Conservation (phyloP, 2,329 filamentous ascomycete genomes). For the Penicillium sp. region DNA sequence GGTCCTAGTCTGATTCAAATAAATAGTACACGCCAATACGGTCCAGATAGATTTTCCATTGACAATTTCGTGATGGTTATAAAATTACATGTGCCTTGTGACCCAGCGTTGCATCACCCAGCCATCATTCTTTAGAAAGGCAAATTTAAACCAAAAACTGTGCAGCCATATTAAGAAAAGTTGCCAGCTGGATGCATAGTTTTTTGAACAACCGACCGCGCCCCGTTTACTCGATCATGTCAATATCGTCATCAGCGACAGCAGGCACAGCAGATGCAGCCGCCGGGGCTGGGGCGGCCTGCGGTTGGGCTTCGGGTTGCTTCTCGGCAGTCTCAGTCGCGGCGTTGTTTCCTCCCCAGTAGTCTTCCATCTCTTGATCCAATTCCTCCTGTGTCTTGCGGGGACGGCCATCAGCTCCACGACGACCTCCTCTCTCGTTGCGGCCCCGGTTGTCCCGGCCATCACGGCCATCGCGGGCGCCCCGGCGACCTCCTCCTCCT, state of each 20-base stretch:
- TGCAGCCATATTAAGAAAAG: neutral
- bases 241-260: slow-evolving; percentile 60
- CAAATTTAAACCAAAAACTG: neutral
- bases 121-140: neutral
- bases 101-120: neutral
- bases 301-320: slow-evolving; percentile 27
- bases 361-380: slow-evolving; percentile 96
- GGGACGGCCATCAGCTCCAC: slow-evolving; percentile 33
- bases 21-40: neutral
- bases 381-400: slow-evolving; percentile 77
- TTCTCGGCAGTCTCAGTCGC: slow-evolving; percentile 46
- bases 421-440: slow-evolving; percentile 35
- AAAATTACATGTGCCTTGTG: slow-evolving; percentile 23
- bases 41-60: slow-evolving; percentile 5
- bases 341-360: slow-evolving; percentile 64
- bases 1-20: neutral
- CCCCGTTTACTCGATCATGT: slow-evolving; percentile 66
- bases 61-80: slow-evolving; percentile 22
- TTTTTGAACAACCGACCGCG: neutral
- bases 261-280: slow-evolving; percentile 30
- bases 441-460: slow-evolving; percentile 43
- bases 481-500: slow-evolving; percentile 46
- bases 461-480: slow-evolving; percentile 43
- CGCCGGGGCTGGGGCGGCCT: slow-evolving; percentile 39
- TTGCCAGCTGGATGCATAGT: neutral